phyloP scores from a whole-genome alignment of 139 green algal genomes.

The Nannochloris sp. region DNA sequence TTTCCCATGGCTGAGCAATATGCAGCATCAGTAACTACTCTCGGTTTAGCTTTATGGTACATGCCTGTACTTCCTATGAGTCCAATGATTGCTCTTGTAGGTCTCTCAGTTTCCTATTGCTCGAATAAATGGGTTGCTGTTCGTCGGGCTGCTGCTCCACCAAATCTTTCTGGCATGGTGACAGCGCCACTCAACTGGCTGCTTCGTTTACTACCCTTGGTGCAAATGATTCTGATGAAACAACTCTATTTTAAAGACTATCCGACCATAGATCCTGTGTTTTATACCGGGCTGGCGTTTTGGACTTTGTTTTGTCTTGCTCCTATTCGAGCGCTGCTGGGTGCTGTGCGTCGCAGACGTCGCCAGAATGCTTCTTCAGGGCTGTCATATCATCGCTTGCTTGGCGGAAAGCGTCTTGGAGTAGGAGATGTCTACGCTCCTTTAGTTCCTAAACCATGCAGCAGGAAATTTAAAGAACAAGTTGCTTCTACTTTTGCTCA shows the following conservation, averaged over 20 bases:
- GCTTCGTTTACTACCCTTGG: conserved; percentile 37
- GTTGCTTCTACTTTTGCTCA: conserved; percentile 23
- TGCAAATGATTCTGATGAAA: conserved; percentile 46
- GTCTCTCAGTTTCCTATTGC: conserved; percentile 32
- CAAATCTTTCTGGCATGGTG: conserved; percentile 25
- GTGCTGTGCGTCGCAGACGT: conserved; percentile 1
- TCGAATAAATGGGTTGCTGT: conserved; percentile 37
- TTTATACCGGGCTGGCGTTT: conserved; percentile 38
- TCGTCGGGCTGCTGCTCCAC: conserved; percentile 20
- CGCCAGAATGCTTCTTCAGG: conserved; percentile 13
- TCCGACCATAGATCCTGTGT: conserved; percentile 17
- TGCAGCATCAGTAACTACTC: conserved; percentile 29
- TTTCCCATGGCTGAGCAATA: conserved; percentile 46
- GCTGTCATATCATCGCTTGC: conserved; percentile 12
- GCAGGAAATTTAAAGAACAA: conserved; percentile 9
- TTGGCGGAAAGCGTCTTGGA: conserved; percentile 13
- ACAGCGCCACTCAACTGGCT: conserved; percentile 15
- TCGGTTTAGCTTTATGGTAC: conserved; percentile 42
- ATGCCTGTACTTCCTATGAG: conserved; percentile 45
- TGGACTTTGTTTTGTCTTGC: conserved; percentile 30
- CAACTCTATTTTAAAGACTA: conserved; percentile 35
- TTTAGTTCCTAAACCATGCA: conserved; percentile 23
- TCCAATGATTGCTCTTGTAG: conserved; percentile 24
- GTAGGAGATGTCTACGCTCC: conserved; percentile 19
- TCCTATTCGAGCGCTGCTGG: conserved; percentile 23